Evolutionary conservation across 169 alveolate genomes (phyloP), one percentile per base, ranked within the genome.

Genomic region (Plasmodium ovale): DNA sequence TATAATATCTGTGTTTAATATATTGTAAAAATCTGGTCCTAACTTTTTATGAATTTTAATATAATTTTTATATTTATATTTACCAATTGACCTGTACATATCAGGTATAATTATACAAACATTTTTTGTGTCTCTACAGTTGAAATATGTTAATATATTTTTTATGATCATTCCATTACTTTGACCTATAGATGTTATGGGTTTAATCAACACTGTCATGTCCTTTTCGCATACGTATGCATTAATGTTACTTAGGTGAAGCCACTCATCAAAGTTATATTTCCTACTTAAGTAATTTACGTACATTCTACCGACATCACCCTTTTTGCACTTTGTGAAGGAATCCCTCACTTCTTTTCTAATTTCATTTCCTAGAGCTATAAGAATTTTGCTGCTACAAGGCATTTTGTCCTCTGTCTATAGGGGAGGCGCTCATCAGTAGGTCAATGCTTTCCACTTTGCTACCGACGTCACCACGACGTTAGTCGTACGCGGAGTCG

Each of bases 101-200:
- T 82, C 90, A 21, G 90, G 90, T 65, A 82, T 39, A 51, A 82
- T 53, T 19, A 82, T 51, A 44, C 90, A 82, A 25, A 82, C 64
- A 65, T 82, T 82, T 33, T 82, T 82, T 51, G 53, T 12, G 37
- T 73, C 72, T 49, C 16, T 39, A 77, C 51, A 74, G 42, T 74
- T 62, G 39, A 74, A 65, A 82, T 82, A 82, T 51, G 16, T 56
- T 59, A 82, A 54, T 33, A 82, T 82, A 33, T 82, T 82, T 54
- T 82, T 82, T 82, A 82, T 65, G 21, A 12, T n/a, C 4, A 31
- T 21, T 31, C 85, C 85, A 37, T 21, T 67, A 5, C 51, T 65
- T 6, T 53, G 33, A 65, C 19, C 21, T 25, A 82, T 23, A 29
- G 67, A 54, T 5, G 12, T 82, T 49, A 65, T 71, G 16, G 90